phyloP scores from a whole-genome alignment of 1,139 yeast species.

The Geotrichum siamense region DNA sequence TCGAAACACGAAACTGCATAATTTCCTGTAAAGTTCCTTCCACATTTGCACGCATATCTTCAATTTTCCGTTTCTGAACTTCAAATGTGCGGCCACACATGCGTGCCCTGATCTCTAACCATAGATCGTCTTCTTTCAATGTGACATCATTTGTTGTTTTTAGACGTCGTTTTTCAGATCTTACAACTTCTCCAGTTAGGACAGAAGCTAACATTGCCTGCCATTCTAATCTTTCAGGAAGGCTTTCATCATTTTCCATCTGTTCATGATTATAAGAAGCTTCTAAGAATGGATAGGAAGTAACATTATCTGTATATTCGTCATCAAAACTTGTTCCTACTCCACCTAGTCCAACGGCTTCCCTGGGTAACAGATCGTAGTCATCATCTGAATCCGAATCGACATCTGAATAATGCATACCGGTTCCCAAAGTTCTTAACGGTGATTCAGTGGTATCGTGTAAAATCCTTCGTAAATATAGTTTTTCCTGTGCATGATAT shows the following conservation, averaged over 20 bases:
- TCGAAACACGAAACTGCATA: conserved; percentile 49
- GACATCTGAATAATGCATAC: conserved; percentile 23
- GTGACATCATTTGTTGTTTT: conserved; percentile 37
- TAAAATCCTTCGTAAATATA: conserved; percentile 57
- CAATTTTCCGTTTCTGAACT: conserved; percentile 68
- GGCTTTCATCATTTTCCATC: conserved; percentile 39
- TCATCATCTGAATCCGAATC: conserved; percentile 26
- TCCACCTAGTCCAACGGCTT: conserved; percentile 29
- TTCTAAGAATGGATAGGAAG: conserved; percentile 23
- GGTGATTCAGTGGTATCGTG: conserved; percentile 61
- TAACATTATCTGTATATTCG: conserved; percentile 30
- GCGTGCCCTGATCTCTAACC: conserved; percentile 77
- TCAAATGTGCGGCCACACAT: conserved; percentile 73
- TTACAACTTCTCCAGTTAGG: conserved; percentile 87
- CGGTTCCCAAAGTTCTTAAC: conserved; percentile 23
- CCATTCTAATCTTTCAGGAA: conserved; percentile 87
- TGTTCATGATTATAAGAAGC: conserved; percentile 21
- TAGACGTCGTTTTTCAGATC: conserved; percentile 81
- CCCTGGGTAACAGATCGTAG: conserved; percentile 23
- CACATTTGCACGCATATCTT: conserved; percentile 63
- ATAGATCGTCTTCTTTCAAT: conserved; percentile 54
- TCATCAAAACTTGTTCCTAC: conserved; percentile 34
- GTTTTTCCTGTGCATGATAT: conserved; percentile 55
- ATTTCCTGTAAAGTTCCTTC: conserved; percentile 71
- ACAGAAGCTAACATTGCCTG: conserved; percentile 89